Evolutionary conservation across 2,329 filamentous ascomycete genomes (phyloP), one percentile per base, ranked within the genome.

Genomic region (Colletotrichum chrysophilum): DNA sequence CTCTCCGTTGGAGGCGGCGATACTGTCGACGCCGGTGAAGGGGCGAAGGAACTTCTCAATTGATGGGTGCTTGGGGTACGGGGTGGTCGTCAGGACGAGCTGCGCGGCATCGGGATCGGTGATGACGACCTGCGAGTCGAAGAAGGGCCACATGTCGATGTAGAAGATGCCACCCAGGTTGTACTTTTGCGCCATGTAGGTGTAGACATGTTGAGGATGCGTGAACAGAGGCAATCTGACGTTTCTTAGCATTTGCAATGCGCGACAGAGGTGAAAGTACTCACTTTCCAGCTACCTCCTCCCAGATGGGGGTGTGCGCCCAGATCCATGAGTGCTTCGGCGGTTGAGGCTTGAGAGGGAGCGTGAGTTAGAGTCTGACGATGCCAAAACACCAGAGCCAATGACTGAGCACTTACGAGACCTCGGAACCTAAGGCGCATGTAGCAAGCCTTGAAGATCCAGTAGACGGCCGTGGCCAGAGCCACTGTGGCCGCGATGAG

Each of bases 81-180:
- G 75, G 4, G 78, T 78, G 4, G 80, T 80, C 14, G 78, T 77
- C 8, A 77, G 70, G 5, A 81, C 75, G 24, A 80, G 70, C 28
- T 80, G 80, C 38, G 79, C 77, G 21, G 80, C 75, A 6, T 79
- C 79, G 2, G 82, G 82, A 7, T 79, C 79, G 8, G 79, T 73
- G 52, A 83, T 66, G 36, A 82, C 76, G 28, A 79, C 76, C 32
- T 82, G 80, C 12, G 78, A 75, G n/a, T 78, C 77, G 52, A 76
- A 77, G 26, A 84, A 78, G n/a, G 81, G 80, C 48, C 79, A 81
- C 8, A 82, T 32, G 65, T 84, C 82, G 60, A 84, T 75, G 61
- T 83, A 84, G 58, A 82, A 81, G 18, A 84, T 79, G 26, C 81
- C 81, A 1, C 80, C 79, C 9, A 84, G 76, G 24, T 79, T 70